Evolutionary conservation across 768 basidiomycete genomes (phyloP), one percentile per base, ranked within the genome.

Genomic region (Boletellus ananas): DNA sequence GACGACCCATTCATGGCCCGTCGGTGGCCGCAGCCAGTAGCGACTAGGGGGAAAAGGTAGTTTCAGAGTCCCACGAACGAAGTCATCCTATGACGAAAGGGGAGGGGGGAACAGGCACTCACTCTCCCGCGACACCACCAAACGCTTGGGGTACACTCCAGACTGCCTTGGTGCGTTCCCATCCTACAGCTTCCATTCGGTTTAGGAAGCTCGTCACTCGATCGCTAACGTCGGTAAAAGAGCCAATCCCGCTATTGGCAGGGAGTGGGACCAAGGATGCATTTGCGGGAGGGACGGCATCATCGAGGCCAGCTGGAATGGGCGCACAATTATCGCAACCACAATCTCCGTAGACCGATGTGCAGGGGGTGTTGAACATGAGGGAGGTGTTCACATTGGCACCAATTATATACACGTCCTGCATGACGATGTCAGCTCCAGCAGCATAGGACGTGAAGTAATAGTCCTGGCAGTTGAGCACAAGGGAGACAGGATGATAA

Each of bases 91-190:
- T 9, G 4, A 8, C 8, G 20, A 33, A 5, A 18, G 23, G 4
- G 23, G 23, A 6, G 23, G 23, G 23, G 29, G 7, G 38, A 20
- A n/a, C 10, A 3, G 29, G 0, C 4, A 66, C 73, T 60, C 41
- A 74, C 70, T 63, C 59, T 21, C 59, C 62, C 3, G 60, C 13
- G 17, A 44, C 57, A 37, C 76, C 77, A 33, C 86, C 85, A 55
- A 90, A 90, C 1, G 78, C 87, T 64, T 90, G 88, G 2, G 87
- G 84, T 0, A 90, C 87, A 6, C 81, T 79, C 89, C 89, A 91
- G 3, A 88, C 74, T 2, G 81, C 74, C 59, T 86, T 83, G 9
- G 76, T 79, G 16, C 79, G 70, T 52, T 82, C 83, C 81, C 85
- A 85, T 4, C 84, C 85, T 39, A 81, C 74, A 43, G 74, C 71